phyloP scores from a whole-genome alignment of 768 basidiomycete genomes.

The Podaxis carcinomalis region DNA sequence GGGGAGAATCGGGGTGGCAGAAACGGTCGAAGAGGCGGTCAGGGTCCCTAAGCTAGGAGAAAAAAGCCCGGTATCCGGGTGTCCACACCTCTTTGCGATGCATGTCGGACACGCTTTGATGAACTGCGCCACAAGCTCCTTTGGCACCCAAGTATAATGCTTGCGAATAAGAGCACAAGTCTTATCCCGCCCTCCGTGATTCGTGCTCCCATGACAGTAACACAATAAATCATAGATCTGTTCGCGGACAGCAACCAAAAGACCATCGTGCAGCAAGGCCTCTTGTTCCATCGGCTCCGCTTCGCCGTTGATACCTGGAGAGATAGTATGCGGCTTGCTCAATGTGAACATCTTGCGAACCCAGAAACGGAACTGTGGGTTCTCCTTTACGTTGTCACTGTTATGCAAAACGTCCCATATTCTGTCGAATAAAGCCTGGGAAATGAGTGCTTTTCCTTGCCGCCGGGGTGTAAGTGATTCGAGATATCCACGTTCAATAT shows the following conservation, averaged over 20 bases:
- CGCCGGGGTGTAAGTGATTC: slow-evolving; percentile 48
- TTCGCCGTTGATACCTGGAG: slow-evolving; percentile 18
- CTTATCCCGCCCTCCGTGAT: slow-evolving; percentile 78
- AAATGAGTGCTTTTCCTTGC: slow-evolving; percentile 68
- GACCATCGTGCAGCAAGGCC: slow-evolving; percentile 68
- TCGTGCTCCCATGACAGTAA: slow-evolving; percentile 60
- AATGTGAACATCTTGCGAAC: slow-evolving; percentile 76
- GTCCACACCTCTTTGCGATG: slow-evolving; percentile 39
- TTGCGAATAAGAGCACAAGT: slow-evolving; percentile 63
- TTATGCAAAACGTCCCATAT: slow-evolving; percentile 66
- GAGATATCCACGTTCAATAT: slow-evolving; percentile 56
- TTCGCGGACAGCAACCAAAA: slow-evolving; percentile 73
- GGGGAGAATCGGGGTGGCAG: neutral
- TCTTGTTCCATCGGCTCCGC: slow-evolving; percentile 18
- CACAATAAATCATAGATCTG: slow-evolving; percentile 77
- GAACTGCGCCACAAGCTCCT: slow-evolving; percentile 76
- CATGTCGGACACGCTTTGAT: slow-evolving; percentile 81
- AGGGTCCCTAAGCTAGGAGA: neutral
- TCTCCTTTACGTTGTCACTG: slow-evolving; percentile 41
- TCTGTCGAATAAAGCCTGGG: slow-evolving; percentile 63
- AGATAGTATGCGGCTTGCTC: slow-evolving; percentile 28
- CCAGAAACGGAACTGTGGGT: slow-evolving; percentile 79
- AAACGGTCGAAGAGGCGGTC: neutral
- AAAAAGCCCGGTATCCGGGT: slow-evolving; percentile 15
- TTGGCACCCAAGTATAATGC: slow-evolving; percentile 81